phyloP scores from a whole-genome alignment of 1,139 yeast species.

The Suhomyces kunorum region DNA sequence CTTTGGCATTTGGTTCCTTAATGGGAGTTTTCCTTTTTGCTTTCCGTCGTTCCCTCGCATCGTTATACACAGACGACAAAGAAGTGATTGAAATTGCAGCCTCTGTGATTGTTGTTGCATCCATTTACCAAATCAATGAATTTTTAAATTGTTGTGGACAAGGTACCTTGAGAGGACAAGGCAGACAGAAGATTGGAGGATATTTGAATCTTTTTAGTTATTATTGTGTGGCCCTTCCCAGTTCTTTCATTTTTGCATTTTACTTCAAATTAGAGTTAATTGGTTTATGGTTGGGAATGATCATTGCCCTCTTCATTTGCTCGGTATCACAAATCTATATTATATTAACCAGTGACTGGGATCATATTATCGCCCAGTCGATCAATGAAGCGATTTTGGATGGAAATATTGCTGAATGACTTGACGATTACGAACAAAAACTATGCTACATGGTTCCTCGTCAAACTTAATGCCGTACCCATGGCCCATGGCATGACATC shows the following conservation, averaged over 20 bases:
- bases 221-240: slow-evolving; percentile 60
- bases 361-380: slow-evolving; percentile 46
- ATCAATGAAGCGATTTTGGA: slow-evolving; percentile 44
- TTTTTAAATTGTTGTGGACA: slow-evolving; percentile 55
- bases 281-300: slow-evolving; percentile 68
- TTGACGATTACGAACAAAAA: too few species aligned
- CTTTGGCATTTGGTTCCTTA: slow-evolving; percentile 45
- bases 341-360: slow-evolving; percentile 58
- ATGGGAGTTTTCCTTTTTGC: slow-evolving; percentile 39
- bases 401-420: slow-evolving; percentile 29
- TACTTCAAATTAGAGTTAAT: slow-evolving; percentile 42
- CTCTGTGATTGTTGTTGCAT: slow-evolving; percentile 53
- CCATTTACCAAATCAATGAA: slow-evolving; percentile 61
- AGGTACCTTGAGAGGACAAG: slow-evolving; percentile 67
- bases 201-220: slow-evolving; percentile 56
- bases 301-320: slow-evolving; percentile 52
- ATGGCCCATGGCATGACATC: too few species aligned
- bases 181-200: slow-evolving; percentile 67
- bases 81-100: slow-evolving; percentile 53
- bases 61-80: slow-evolving; percentile 52
- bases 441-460: too few species aligned
- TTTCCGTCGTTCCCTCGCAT: slow-evolving; percentile 45
- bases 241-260: slow-evolving; percentile 57
- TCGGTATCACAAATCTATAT: slow-evolving; percentile 48
- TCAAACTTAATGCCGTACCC: too few species aligned